phyloP scores from a whole-genome alignment of 2,329 filamentous ascomycete species.

The Neofusicoccum sp. region DNA sequence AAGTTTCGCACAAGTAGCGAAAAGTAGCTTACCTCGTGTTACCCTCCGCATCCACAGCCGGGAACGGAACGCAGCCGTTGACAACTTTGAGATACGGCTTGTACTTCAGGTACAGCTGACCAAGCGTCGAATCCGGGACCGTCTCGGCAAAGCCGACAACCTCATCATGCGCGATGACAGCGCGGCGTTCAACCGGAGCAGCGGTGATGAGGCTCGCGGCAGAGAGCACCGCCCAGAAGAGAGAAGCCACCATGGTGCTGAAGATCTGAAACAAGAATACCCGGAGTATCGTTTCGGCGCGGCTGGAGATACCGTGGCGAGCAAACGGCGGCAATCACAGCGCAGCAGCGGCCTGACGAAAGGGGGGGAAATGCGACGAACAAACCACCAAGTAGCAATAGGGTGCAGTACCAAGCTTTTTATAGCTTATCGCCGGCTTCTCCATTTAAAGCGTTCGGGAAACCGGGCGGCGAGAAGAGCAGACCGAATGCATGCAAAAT shows the following conservation, averaged over 20 bases:
- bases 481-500: background rate
- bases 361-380: background rate
- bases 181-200: constrained; percentile 35
- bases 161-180: constrained; percentile 44
- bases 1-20: background rate
- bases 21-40: constrained; percentile 51
- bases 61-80: constrained; percentile 63
- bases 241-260: background rate
- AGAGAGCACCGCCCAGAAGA: background rate
- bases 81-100: constrained; percentile 56
- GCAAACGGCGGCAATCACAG: background rate
- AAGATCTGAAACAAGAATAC: background rate
- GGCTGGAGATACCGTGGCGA: background rate
- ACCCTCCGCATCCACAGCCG: constrained; percentile 58
- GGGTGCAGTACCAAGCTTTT: background rate
- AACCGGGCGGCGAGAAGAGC: background rate
- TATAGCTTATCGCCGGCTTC: background rate
- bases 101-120: constrained; percentile 54
- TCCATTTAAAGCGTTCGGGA: background rate
- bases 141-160: constrained; percentile 56
- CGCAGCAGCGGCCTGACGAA: too few species aligned
- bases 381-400: background rate
- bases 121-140: constrained; percentile 47
- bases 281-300: background rate
- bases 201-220: background rate